Base-by-base conservation (phyloP, 352 stramenopile species). In the Phytophthora nicotianae region DNA sequence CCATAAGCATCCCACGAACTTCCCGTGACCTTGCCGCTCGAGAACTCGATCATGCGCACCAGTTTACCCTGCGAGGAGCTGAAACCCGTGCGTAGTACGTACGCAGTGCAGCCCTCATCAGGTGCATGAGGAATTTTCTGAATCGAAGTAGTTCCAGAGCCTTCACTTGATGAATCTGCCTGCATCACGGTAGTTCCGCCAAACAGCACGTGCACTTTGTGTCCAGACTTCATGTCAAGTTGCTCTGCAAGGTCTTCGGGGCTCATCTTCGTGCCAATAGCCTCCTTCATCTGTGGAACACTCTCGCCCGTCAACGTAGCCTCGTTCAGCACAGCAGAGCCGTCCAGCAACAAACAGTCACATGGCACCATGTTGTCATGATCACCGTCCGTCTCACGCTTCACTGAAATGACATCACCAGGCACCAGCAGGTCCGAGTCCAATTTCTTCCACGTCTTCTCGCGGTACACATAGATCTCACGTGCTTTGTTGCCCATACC, bases 221-320 rank as follows among this genome's bases (percentile, higher is more conserved):
- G 86, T 7, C 52, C 68, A 5, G 86, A 86, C 65, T 96, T 96
- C 88, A 96, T 96, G 54, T 95, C 86, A 35, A 95, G 70, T 17
- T 75, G 63, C 43, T 90, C 75, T 2, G 78, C 75, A 14, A 96
- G 50, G 38, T 96, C 83, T 21, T 96, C 70, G 13, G 63, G 68
- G 51, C 73, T 95, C 72, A 89, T 87, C 64, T 92, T 93, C 21
- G 66, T 58, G 4, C 79, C 76, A 51, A 98, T 91, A 11, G 82
- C 90, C 70, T 98, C 95, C 70, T 99, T 99, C 73, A 98, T 93
- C 72, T 99, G 96, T 10, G 97, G 97, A 27, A 99, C 91, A 60
- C 91, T 98, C 74, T 99, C 98, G 38, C 98, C 98, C 1, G 98
- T 99, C 33, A 99, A 74, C 50, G 98, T 98, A 16, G 98, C 97